Evolutionary conservation across 1,284 basidiomycete genomes (phyloP).

Genomic region (Trichosporon sp.): DNA sequence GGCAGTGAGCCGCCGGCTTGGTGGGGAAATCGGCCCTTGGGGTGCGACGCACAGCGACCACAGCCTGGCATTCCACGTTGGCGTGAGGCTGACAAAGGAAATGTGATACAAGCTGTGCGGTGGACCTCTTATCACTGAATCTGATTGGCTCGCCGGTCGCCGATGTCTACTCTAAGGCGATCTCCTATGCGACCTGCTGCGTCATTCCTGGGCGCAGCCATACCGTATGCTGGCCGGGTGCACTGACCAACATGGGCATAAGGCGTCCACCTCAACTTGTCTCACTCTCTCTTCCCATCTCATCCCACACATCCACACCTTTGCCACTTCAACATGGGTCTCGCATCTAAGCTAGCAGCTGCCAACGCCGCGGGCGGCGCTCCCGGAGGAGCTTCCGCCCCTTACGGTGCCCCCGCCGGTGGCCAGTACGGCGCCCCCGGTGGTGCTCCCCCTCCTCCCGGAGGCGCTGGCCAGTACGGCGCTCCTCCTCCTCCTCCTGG

Average conservation of each 20-base stretch:
- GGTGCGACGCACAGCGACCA: not conserved
- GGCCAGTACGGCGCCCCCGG: slow-evolving; percentile 26
- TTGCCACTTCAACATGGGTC: slow-evolving; percentile 26
- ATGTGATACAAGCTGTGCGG: not conserved
- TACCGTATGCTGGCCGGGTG: not conserved
- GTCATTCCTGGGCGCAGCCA: not conserved
- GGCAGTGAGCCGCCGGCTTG: not conserved
- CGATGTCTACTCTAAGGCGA: not conserved
- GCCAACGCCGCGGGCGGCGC: slow-evolving; percentile 23
- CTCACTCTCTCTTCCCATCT: slow-evolving; percentile 18
- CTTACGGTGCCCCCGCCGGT: slow-evolving; percentile 29
- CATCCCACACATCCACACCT: slow-evolving; percentile 24
- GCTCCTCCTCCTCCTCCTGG: slow-evolving; percentile 28
- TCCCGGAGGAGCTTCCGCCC: slow-evolving; percentile 20
- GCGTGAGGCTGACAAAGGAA: not conserved
- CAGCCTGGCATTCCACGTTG: not conserved
- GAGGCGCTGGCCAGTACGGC: slow-evolving; percentile 29
- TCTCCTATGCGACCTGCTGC: not conserved
- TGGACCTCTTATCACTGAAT: not conserved
- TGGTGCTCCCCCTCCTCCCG: slow-evolving; percentile 31
- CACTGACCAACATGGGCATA: not conserved
- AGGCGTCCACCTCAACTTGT: not conserved
- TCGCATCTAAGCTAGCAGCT: slow-evolving; percentile 34
- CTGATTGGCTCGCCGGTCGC: slow-evolving; percentile 4
- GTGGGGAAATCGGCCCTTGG: too few species aligned